A percentile compares a stretch with the other conserved stretches of the same genome.
Evolutionary conservation across 805 yeast species (phyloP).

Genomic region (Zygosaccharomyces bisporus): DNA sequence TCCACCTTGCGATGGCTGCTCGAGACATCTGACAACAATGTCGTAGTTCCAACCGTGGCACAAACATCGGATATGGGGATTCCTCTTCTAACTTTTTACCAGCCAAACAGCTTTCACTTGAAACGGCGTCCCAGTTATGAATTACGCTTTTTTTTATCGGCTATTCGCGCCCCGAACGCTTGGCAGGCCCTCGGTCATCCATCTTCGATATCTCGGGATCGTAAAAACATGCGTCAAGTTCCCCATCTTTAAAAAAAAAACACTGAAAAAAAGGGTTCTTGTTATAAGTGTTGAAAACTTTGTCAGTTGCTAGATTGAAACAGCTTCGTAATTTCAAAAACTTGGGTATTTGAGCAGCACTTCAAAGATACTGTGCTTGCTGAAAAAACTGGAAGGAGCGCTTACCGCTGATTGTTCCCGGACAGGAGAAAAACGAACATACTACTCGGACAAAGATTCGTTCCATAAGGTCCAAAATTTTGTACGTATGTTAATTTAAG

Average conservation of each 20-base stretch:
- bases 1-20: constrained; percentile 2
- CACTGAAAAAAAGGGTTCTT: background rate
- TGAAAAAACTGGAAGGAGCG: background rate
- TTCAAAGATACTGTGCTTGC: too few relatives aligned
- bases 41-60: background rate
- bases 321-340: background rate
- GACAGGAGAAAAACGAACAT: background rate
- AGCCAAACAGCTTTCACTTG: background rate
- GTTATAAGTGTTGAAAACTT: constrained; percentile 2
- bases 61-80: background rate
- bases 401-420: constrained; percentile 4
- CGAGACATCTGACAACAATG: background rate
- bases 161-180: background rate
- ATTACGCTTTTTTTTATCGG: background rate
- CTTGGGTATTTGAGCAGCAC: too few relatives aligned
- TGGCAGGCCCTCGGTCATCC: constrained; percentile 4
- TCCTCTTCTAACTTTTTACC: background rate
- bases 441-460: background rate
- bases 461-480: background rate
- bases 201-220: constrained; percentile 1
- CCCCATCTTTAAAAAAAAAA: constrained; percentile 4
- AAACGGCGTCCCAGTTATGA: background rate
- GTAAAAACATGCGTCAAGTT: background rate
- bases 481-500: too few relatives aligned
- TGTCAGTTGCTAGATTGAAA: background rate